Base-by-base conservation (phyloP, 1,284 basidiomycete genomes). In the Melampsora americana region DNA sequence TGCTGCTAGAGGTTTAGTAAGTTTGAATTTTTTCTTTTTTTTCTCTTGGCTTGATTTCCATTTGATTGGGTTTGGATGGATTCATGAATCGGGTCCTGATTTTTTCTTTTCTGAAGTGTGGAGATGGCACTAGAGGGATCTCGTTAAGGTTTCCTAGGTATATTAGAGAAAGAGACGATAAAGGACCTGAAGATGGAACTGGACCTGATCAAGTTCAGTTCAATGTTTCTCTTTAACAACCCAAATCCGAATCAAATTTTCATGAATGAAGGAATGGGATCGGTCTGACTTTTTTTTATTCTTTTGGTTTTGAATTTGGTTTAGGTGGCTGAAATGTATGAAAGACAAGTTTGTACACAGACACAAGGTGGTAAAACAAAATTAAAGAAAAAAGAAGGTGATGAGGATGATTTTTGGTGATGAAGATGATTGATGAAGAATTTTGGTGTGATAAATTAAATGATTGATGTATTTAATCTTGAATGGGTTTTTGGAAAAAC, bases 1-100 rank as follows among this genome's bases (percentile, higher is more conserved):
- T 5, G 96, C 96, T 5, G 96, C 92, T n/a, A 91, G 94, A 83
- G 95, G 95, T 78, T 80, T 94, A 84, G 93, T 95, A 80, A 80
- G 91, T 86, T 39, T n/a, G n/a, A n/a, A n/a, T n/a, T n/a, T n/a
- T n/a, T n/a, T 18, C 30, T 35, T 35, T 12, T 30, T 35, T 67
- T 68, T 69, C 20, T 28, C 23, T 70, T 44, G n/a, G 5, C 9
- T 48, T 42, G 30, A 18, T 28, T 44, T 28, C 23, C 14, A 50
- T 12, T 61, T 67, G 44, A 23, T 12, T 67, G 9, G 20, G 16
- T 28, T n/a, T 23, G n/a, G n/a, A n/a, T n/a, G n/a, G n/a, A n/a
- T n/a, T n/a, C n/a, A n/a, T n/a, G n/a, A n/a, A n/a, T n/a, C n/a
- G n/a, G n/a, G n/a, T n/a, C n/a, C n/a, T n/a, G n/a, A n/a, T n/a